phyloP scores from a whole-genome alignment of 2,329 filamentous ascomycete genomes.

The Fusarium luffae region DNA sequence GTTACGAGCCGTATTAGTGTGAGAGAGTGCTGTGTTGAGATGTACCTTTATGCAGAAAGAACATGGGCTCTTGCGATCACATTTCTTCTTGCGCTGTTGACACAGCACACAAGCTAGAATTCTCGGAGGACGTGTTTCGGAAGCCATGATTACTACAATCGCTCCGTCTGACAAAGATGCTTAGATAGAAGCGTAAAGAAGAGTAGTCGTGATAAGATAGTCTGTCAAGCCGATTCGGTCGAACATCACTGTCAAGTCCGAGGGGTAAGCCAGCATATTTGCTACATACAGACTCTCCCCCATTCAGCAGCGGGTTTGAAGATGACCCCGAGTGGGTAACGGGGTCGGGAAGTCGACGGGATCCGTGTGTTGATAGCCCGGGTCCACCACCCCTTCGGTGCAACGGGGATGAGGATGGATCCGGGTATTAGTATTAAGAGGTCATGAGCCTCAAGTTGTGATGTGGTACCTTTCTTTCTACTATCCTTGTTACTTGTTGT shows the following conservation, averaged over 20 bases:
- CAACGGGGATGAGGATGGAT: constrained; percentile 12
- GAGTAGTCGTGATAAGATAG: not conserved
- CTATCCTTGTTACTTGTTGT: not conserved
- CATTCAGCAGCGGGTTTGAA: constrained; percentile 14
- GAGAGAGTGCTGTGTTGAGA: too few relatives aligned
- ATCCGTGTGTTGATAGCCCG: constrained; percentile 20
- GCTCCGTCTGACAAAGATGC: too few relatives aligned
- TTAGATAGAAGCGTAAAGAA: not conserved
- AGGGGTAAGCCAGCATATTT: constrained; percentile 26
- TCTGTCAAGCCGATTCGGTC: not conserved
- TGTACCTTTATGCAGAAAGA: constrained; percentile 34
- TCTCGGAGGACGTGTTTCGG: constrained; percentile 15
- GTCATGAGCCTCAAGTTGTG: constrained; percentile 1
- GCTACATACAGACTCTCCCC: constrained; percentile 4
- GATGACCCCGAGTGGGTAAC: constrained; percentile 9
- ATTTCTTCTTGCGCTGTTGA: constrained; percentile 39
- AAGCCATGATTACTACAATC: constrained; percentile 15
- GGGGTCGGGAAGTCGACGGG: constrained; percentile 32
- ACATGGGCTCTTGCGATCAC: constrained; percentile 33
- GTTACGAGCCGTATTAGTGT: too few relatives aligned
- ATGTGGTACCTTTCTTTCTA: not conserved
- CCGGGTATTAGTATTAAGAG: constrained; percentile 32
- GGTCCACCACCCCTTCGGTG: constrained; percentile 19
- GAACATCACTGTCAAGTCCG: not conserved
- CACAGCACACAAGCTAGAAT: constrained; percentile 36